Evolutionary conservation across 2,329 filamentous ascomycete genomes (phyloP).

Genomic region (Arthroderma uncinatum): DNA sequence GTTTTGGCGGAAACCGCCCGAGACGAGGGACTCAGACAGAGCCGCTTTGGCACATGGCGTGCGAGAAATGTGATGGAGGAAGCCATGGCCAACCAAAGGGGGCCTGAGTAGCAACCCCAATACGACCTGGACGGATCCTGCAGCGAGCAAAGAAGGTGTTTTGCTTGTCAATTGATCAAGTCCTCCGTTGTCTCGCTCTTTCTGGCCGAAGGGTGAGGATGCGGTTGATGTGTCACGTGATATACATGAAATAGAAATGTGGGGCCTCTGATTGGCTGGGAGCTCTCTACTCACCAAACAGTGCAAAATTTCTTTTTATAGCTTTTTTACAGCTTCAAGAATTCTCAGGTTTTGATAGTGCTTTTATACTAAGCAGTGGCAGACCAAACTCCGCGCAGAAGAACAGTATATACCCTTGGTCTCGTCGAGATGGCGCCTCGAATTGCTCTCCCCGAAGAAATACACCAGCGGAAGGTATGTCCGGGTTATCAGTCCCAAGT

Average conservation of each 20-base stretch:
- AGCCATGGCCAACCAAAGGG: conserved; percentile 40
- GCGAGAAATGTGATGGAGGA: conserved; percentile 50
- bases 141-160: conserved; percentile 1
- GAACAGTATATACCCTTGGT: not conserved
- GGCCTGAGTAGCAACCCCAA: conserved; percentile 10
- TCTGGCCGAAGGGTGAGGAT: not conserved
- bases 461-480: conserved; percentile 34
- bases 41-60: conserved; percentile 48
- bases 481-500: not conserved
- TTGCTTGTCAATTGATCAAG: not conserved
- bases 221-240: not conserved
- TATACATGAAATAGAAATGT: not conserved
- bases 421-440: conserved; percentile 31
- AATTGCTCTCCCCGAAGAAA: conserved; percentile 33
- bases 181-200: not conserved
- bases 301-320: conserved; percentile 12
- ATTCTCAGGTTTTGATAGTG: not conserved
- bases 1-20: conserved; percentile 29
- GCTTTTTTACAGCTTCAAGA: conserved; percentile 5
- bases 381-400: not conserved
- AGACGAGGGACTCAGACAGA: conserved; percentile 43
- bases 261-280: conserved; percentile 5
- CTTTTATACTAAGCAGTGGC: not conserved
- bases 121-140: conserved; percentile 4
- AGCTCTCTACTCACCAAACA: conserved; percentile 14